phyloP scores from a whole-genome alignment of 306 rosid genomes.

The Oemleria cerasiformis region DNA sequence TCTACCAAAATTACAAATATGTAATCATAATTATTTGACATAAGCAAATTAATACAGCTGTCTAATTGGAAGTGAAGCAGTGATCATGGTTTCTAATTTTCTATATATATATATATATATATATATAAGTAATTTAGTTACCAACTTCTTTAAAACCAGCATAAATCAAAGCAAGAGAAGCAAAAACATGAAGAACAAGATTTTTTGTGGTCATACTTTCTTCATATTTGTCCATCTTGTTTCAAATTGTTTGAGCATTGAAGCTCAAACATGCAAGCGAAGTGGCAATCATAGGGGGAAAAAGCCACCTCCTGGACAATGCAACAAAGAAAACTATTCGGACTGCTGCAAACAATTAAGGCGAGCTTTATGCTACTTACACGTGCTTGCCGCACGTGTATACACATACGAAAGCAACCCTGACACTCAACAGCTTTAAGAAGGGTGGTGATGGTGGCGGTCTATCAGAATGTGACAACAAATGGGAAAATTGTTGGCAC shows the following conservation, averaged over 20 bases:
- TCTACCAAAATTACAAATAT: slow-evolving; percentile 1
- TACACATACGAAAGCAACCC: neutral
- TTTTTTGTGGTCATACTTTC: neutral
- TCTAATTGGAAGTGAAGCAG: neutral
- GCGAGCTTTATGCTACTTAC: slow-evolving; percentile 31
- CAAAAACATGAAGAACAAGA: neutral
- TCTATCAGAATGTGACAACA: slow-evolving; percentile 22
- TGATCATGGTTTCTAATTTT: no score
- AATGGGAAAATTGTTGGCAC: no score
- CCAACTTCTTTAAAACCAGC: neutral
- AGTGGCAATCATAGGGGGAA: slow-evolving; percentile 16
- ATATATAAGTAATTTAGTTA: neutral
- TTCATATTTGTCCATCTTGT: neutral
- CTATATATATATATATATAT: slow-evolving; percentile 9
- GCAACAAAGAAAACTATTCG: slow-evolving; percentile 36
- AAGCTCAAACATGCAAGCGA: slow-evolving; percentile 23
- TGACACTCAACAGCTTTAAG: slow-evolving; percentile 12
- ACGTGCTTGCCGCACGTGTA: slow-evolving; percentile 38
- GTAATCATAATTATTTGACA: neutral
- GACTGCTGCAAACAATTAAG: slow-evolving; percentile 40
- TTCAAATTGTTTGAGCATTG: slow-evolving; percentile 2
- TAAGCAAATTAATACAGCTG: neutral
- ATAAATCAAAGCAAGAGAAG: neutral
- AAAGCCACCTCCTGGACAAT: slow-evolving; percentile 29
- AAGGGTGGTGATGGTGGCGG: slow-evolving; percentile 1